Evolutionary conservation across 352 stramenopile species (phyloP).

Genomic region (Phytophthora fragariae): DNA sequence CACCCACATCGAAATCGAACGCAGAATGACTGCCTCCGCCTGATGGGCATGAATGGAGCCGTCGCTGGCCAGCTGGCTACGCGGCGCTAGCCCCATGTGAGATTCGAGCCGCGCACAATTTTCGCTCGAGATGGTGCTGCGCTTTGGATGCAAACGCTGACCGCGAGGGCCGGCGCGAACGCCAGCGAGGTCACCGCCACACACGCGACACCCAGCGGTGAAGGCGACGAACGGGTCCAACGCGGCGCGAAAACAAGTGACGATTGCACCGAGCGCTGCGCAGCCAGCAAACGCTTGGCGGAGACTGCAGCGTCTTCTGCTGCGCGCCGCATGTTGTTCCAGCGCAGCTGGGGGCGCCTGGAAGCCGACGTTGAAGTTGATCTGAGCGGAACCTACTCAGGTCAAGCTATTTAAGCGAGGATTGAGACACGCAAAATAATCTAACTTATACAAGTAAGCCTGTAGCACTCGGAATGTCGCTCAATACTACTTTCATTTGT

Average conservation of each 20-base stretch:
- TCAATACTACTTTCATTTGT: too few species aligned
- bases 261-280: neutral
- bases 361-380: slow-evolving; percentile 29
- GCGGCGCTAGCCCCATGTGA: slow-evolving; percentile 23
- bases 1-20: slow-evolving; percentile 23
- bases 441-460: too few species aligned
- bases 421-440: neutral
- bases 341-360: slow-evolving; percentile 29
- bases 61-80: slow-evolving; percentile 27
- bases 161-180: neutral
- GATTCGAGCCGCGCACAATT: slow-evolving; percentile 27
- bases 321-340: slow-evolving; percentile 21
- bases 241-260: neutral
- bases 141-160: slow-evolving; percentile 13
- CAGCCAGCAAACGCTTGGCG: neutral
- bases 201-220: neutral
- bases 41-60: slow-evolving; percentile 16
- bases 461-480: too few species aligned
- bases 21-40: slow-evolving; percentile 2
- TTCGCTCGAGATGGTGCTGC: slow-evolving; percentile 20
- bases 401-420: slow-evolving; percentile 5
- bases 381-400: slow-evolving; percentile 27
- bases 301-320: neutral
- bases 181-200: neutral
- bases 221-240: neutral